Evolutionary conservation across 495 filamentous ascomycete species (phyloP), one percentile per base, ranked within the genome.

Genomic region (Pseudevernia furfuracea): DNA sequence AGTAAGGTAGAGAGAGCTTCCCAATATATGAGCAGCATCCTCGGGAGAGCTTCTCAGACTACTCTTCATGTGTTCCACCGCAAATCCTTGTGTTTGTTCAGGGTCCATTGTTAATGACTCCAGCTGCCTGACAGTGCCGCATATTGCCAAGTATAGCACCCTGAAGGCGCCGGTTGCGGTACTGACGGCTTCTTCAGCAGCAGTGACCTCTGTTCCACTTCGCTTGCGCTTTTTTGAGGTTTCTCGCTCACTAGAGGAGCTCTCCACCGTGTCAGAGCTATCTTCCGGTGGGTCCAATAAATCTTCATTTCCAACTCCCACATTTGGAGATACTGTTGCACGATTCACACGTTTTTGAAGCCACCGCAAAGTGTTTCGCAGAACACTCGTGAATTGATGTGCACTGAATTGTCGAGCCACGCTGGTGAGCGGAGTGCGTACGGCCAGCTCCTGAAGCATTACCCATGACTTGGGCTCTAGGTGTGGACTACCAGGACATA

Each of bases 61-160:
- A 58, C 80, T 74, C 62, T 77, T 80, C 62, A 85, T 77, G 66
- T 83, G 81, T 43, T 84, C 82, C 41, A 76, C 76, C 34, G 76
- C 74, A 41, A 80, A 75, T 46, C 75, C 77, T 59, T 76, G 71
- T 3, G 38, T 36, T 9, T 65, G 49, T 23, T 32, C 37, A 21
- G 37, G 28, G 21, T 69, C 67, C 17, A 23, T 30, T 12, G 58
- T 55, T 15, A 68, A 53, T 19, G 8, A 19, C 15, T 49, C 32
- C 28, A 70, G 14, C 41, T 64, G 66, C 19, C 38, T 34, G 25
- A 70, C 5, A 61, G 52, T 37, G 32, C 59, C 64, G 56, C 57
- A 68, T 4, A 70, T 19, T 28, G 55, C 43, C 19, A 32, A 37
- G 32, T 49, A 68, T 4, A 66, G 19, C 2, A 34, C 23, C 32